phyloP scores from a whole-genome alignment of 2,329 filamentous ascomycete genomes.

The Fusarium sp. region DNA sequence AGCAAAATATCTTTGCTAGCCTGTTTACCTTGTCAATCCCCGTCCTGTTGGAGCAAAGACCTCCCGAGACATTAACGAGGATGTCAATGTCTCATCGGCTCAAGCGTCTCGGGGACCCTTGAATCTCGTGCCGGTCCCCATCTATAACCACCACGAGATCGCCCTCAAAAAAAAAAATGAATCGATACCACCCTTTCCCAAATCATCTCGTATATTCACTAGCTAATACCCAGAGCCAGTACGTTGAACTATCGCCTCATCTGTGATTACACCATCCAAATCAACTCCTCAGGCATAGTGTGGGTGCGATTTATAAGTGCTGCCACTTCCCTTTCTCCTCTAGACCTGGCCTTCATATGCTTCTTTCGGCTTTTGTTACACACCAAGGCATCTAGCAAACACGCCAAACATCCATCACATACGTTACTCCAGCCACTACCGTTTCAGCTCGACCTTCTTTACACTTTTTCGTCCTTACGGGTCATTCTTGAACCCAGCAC shows the following conservation, averaged over 20 bases:
- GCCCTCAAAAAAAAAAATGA: constrained; percentile 22
- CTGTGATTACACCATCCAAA: constrained; percentile 20
- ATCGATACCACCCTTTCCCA: constrained; percentile 14
- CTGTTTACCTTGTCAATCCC: constrained; percentile 31
- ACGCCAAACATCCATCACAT: constrained; percentile 5
- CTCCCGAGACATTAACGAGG: constrained; percentile 39
- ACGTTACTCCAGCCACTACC: neutral
- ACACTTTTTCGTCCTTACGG: neutral
- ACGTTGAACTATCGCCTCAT: constrained; percentile 16
- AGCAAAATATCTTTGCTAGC: constrained; percentile 35
- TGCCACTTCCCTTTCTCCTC: constrained; percentile 16
- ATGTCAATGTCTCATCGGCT: constrained; percentile 36
- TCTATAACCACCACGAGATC: constrained; percentile 33
- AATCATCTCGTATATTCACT: neutral
- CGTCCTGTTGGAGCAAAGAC: constrained; percentile 36
- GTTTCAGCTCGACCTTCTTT: neutral
- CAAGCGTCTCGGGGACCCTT: constrained; percentile 28
- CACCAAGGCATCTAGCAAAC: constrained; percentile 1
- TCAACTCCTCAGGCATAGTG: constrained; percentile 14
- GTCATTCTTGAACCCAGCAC: neutral
- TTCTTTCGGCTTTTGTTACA: neutral
- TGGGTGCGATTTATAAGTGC: constrained; percentile 22
- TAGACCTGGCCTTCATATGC: constrained; percentile 10
- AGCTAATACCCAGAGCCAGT: constrained; percentile 19
- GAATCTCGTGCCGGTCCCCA: constrained; percentile 19